Evolutionary conservation across 202 grass and related monocot genomes (phyloP).

Genomic region (Setaria viridis): DNA sequence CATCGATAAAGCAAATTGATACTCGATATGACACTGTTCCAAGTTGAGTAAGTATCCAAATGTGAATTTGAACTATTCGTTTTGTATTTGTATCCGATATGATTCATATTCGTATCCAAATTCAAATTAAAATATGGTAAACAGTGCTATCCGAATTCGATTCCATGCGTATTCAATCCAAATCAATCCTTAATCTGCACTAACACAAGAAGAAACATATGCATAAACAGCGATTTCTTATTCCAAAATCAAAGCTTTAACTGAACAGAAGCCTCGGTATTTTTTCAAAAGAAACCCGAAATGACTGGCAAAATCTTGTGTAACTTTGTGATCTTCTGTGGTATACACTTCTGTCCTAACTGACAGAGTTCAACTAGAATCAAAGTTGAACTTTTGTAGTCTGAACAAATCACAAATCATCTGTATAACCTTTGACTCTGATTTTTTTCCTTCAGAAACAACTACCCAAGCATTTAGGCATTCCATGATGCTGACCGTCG

Average conservation of each 20-base stretch:
- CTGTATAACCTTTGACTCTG: not conserved
- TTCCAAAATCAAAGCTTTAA: conserved; percentile 37
- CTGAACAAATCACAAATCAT: conserved; percentile 31
- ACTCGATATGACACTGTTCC: no score
- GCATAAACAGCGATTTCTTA: conserved; percentile 27
- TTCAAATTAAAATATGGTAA: no score
- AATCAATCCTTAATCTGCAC: not conserved
- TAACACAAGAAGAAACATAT: not conserved
- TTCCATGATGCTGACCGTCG: conserved; percentile 77
- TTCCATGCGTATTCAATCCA: no score
- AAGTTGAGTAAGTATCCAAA: no score
- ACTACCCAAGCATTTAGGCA: conserved; percentile 34
- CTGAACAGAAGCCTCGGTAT: conserved; percentile 20
- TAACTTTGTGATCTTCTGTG: conserved; percentile 15
- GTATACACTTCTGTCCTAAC: conserved; percentile 48
- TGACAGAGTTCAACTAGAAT: conserved; percentile 36
- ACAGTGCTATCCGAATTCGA: no score
- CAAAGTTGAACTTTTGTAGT: conserved; percentile 19
- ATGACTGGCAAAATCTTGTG: conserved; percentile 26
- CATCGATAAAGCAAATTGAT: no score
- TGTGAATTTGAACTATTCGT: no score
- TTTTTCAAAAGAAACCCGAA: conserved; percentile 8
- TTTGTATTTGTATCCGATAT: no score
- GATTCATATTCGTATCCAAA: no score
- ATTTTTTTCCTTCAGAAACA: not conserved